phyloP scores from a whole-genome alignment of 306 rosid genomes.

The Biancaea sappan region DNA sequence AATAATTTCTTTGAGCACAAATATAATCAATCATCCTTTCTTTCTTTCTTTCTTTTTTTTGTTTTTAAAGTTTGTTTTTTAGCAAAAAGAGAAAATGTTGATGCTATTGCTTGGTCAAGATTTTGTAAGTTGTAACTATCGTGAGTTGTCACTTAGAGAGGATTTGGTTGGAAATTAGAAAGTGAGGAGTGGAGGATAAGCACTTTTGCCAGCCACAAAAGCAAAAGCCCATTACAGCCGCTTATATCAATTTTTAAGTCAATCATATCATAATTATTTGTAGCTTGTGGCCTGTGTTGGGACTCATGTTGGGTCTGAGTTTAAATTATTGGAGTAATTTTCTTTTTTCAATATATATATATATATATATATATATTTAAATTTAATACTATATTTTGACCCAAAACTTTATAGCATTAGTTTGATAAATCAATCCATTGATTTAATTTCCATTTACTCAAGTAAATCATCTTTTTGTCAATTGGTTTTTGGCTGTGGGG shows the following conservation, averaged over 20 bases:
- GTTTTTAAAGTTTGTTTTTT: no score
- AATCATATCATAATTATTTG: constrained; percentile 25
- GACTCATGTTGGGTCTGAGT: no score
- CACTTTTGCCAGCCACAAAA: constrained; percentile 21
- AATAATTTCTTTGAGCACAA: not conserved
- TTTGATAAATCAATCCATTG: no score
- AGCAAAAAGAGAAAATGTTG: not conserved
- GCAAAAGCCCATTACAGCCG: constrained; percentile 16
- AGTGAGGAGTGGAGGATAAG: not conserved
- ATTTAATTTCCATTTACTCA: no score
- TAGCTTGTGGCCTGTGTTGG: not conserved
- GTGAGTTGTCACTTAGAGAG: constrained; percentile 14
- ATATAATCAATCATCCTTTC: not conserved
- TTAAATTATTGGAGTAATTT: no score
- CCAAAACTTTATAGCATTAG: no score
- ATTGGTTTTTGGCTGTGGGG: no score
- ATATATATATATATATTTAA: no score
- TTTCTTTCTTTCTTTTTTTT: no score
- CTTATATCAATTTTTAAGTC: constrained; percentile 19
- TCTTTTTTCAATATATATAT: no score
- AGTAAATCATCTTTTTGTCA: no score
- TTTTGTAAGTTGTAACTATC: not conserved
- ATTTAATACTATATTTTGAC: no score
- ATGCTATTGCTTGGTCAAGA: constrained; percentile 6
- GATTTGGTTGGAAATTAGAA: constrained; percentile 31